Evolutionary conservation across 495 filamentous ascomycete species (phyloP).

Genomic region (Tuber calosporum): DNA sequence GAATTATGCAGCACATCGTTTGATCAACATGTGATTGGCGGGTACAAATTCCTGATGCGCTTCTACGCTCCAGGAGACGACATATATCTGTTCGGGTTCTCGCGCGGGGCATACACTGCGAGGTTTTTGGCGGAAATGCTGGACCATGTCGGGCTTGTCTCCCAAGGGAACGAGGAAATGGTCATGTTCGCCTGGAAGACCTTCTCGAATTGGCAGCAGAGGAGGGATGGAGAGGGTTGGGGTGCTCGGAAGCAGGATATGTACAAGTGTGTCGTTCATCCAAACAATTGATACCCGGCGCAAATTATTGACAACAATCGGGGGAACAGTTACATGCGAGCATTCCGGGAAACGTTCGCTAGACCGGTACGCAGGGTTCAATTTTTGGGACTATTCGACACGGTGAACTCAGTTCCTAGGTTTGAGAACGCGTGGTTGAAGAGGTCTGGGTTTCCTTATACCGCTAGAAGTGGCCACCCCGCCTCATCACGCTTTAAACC

Average conservation of each 20-base stretch:
- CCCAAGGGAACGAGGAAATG: slow-evolving; percentile 82
- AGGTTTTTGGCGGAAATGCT: slow-evolving; percentile 84
- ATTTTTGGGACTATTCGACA: slow-evolving; percentile 65
- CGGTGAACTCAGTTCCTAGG: slow-evolving; percentile 72
- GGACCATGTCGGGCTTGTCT: slow-evolving; percentile 70
- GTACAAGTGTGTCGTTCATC: slow-evolving; percentile 49
- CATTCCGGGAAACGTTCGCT: slow-evolving; percentile 78
- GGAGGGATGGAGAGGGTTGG: slow-evolving; percentile 53
- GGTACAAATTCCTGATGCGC: slow-evolving; percentile 83
- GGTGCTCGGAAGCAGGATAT: slow-evolving; percentile 55
- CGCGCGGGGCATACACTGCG: slow-evolving; percentile 77
- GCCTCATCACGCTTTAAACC: background rate
- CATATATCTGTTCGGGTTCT: slow-evolving; percentile 77
- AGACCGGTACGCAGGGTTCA: slow-evolving; percentile 65
- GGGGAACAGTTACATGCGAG: slow-evolving; percentile 54
- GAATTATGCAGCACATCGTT: slow-evolving; percentile 56
- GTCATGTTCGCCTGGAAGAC: slow-evolving; percentile 80
- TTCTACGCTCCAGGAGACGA: slow-evolving; percentile 74
- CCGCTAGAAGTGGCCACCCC: slow-evolving; percentile 53
- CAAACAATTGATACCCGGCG: background rate
- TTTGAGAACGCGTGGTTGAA: slow-evolving; percentile 86
- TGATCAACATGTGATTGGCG: slow-evolving; percentile 73
- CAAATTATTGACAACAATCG: background rate
- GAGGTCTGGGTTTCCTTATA: slow-evolving; percentile 69
- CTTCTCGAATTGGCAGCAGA: slow-evolving; percentile 75